Evolutionary conservation across 306 rosid species (phyloP), one percentile per base, ranked within the genome.

Genomic region (Oxytropis ochrocephala): DNA sequence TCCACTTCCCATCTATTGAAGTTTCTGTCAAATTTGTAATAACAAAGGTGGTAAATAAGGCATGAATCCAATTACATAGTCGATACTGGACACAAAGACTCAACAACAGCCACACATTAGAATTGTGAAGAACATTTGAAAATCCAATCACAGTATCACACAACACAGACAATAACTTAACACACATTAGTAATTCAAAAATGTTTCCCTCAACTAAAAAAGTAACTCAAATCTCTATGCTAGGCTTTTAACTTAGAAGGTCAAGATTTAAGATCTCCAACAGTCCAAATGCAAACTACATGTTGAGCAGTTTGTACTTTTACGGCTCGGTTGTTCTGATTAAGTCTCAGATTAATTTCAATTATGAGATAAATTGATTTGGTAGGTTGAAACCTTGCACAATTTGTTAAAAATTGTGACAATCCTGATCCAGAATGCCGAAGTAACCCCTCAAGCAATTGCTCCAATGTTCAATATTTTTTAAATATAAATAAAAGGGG

Each of bases 1-100:
- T 70, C 70, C 69, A 67, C 74, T 79, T 77, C 78, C 96, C 97
- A 91, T 85, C 81, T 81, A 74, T 13, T 53, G 51, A 75, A 65
- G 36, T 81, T 58, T 61, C 82, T 73, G 79, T 38, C 54, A 77
- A 67, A 49, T 54, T 64, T 43, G 71, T 21, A 32, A 74, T 60
- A 70, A 67, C 36, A 57, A 19, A 39, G 16, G 32, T 1, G 19
- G 36, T 30, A 42, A 82, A 53, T 43, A 74, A 30, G 50, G 35
- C 3, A 50, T 18, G 35, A 43, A 48, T n/a, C 53, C 57, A 69
- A 58, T 58, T 58, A 69, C 18, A 73, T 19, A 30, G 51, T n/a
- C 62, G 19, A 39, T 48, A 39, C 18, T 49, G 19, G 42, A 41
- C 41, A 63, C 58, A 76, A 11, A 72, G 18, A 60, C n/a, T 62